Conservation (phyloP, 2,329 filamentous ascomycete genomes). For the Fusarium algeriense region DNA sequence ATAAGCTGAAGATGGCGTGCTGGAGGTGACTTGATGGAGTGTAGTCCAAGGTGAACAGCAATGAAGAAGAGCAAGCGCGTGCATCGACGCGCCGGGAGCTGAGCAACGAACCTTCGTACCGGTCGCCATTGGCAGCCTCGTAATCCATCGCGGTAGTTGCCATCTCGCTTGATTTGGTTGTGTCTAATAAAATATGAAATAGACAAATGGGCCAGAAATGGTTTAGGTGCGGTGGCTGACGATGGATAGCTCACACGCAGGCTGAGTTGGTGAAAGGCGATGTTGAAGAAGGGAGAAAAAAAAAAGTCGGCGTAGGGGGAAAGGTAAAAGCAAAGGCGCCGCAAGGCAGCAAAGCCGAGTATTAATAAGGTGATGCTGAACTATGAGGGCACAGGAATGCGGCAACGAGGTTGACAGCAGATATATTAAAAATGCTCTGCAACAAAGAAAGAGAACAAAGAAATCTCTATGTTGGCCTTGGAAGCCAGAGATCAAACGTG, state of each 20-base stretch:
- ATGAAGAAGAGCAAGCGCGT: constrained; percentile 30
- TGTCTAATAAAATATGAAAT: constrained; percentile 20
- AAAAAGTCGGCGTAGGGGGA: constrained; percentile 43
- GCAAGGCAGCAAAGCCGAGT: constrained; percentile 32
- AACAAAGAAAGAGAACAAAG: constrained; percentile 29
- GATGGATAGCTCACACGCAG: constrained; percentile 45
- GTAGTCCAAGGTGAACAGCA: constrained; percentile 2
- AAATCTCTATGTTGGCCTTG: constrained; percentile 27
- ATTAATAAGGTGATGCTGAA: constrained; percentile 27
- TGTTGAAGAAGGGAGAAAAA: constrained; percentile 45
- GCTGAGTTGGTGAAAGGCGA: constrained; percentile 38
- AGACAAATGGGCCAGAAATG: constrained; percentile 32
- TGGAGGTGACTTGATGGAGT: constrained; percentile 8
- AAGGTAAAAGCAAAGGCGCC: constrained; percentile 42
- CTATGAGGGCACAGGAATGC: constrained; percentile 27
- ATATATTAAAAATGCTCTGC: constrained; percentile 29
- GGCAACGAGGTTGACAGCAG: constrained; percentile 27
- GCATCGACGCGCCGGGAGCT: constrained; percentile 22
- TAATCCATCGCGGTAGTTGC: constrained; percentile 78
- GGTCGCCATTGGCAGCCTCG: constrained; percentile 75
- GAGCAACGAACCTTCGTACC: constrained; percentile 70
- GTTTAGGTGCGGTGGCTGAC: constrained; percentile 39
- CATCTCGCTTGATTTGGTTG: constrained; percentile 56
- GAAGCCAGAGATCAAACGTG: constrained; percentile 32
- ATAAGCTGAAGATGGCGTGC: background rate